Evolutionary conservation across 345 rosid genomes (phyloP).

Genomic region (Euphorbia lathyris): DNA sequence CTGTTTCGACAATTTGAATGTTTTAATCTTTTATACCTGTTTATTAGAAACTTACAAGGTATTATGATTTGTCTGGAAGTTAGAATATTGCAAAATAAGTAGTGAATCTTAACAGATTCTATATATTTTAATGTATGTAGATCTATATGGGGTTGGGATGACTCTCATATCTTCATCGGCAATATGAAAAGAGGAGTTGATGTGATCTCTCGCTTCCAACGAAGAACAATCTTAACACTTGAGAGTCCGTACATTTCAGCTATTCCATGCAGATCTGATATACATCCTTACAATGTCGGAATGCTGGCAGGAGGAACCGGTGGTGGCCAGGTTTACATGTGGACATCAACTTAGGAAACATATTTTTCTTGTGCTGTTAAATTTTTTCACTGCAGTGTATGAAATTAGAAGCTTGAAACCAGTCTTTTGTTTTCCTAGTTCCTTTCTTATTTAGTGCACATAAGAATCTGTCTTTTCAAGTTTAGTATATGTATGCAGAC

Average conservation of each 20-base stretch:
- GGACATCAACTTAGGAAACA: slow-evolving; percentile 41
- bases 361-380: too few species aligned
- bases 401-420: too few species aligned
- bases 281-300: slow-evolving; percentile 65
- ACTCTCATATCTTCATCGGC: slow-evolving; percentile 59
- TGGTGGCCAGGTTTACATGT: slow-evolving; percentile 70
- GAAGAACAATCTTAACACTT: slow-evolving; percentile 38
- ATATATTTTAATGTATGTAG: slow-evolving; percentile 28
- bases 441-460: too few species aligned
- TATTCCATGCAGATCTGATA: slow-evolving; percentile 67
- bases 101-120: neutral
- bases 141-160: slow-evolving; percentile 96
- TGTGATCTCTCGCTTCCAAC: slow-evolving; percentile 44
- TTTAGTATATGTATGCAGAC: too few species aligned
- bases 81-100: neutral
- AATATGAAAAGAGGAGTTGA: slow-evolving; percentile 59
- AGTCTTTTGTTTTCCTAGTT: too few species aligned
- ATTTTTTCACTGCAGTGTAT: too few species aligned
- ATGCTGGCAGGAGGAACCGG: slow-evolving; percentile 65
- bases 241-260: slow-evolving; percentile 45
- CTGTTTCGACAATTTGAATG: too few species aligned
- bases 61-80: neutral
- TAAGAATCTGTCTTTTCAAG: too few species aligned
- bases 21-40: neutral
- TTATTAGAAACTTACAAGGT: neutral